Evolutionary conservation across 2,329 filamentous ascomycete species (phyloP).

Genomic region (Plenodomus lindquistii): DNA sequence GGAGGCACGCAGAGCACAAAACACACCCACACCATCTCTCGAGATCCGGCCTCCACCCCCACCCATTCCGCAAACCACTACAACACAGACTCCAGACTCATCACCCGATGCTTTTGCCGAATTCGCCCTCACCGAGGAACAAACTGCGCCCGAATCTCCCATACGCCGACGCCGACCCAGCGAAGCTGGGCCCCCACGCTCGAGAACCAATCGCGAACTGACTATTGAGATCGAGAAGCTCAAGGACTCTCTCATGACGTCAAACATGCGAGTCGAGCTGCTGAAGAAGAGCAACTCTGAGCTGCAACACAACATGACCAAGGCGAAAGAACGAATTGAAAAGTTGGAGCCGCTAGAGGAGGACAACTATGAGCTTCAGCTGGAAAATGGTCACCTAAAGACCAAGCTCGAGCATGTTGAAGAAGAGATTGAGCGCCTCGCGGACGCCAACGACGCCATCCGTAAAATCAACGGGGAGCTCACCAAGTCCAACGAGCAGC

Average conservation of each 20-base stretch:
- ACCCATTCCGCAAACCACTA: constrained; percentile 5
- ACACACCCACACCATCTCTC: constrained; percentile 16
- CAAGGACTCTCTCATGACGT: constrained; percentile 31
- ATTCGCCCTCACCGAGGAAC: constrained; percentile 37
- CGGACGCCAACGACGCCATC: constrained; percentile 19
- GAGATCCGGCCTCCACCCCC: constrained; percentile 9
- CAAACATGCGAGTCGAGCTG: constrained; percentile 38
- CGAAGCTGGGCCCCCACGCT: constrained; percentile 26
- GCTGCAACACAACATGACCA: constrained; percentile 30
- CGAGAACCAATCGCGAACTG: constrained; percentile 34
- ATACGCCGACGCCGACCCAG: constrained; percentile 32
- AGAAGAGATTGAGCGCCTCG: constrained; percentile 19
- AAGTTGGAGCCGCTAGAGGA: constrained; percentile 32
- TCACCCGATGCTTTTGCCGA: constrained; percentile 25
- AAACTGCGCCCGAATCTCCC: constrained; percentile 33
- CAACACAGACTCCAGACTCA: constrained; percentile 6
- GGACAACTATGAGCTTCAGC: constrained; percentile 29
- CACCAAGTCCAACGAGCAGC: constrained; percentile 22
- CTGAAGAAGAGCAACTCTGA: constrained; percentile 37
- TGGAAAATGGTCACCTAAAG: constrained; percentile 26
- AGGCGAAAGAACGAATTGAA: constrained; percentile 28
- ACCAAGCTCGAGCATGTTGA: constrained; percentile 26
- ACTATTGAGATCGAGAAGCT: constrained; percentile 31
- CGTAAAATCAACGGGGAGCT: constrained; percentile 19
- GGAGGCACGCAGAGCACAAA: constrained; percentile 34